These are phyloP conservation scores for Tuber melanosporum DNA, from an alignment of 495 filamentous ascomycete species.

Conservation along the genomic window DNA sequence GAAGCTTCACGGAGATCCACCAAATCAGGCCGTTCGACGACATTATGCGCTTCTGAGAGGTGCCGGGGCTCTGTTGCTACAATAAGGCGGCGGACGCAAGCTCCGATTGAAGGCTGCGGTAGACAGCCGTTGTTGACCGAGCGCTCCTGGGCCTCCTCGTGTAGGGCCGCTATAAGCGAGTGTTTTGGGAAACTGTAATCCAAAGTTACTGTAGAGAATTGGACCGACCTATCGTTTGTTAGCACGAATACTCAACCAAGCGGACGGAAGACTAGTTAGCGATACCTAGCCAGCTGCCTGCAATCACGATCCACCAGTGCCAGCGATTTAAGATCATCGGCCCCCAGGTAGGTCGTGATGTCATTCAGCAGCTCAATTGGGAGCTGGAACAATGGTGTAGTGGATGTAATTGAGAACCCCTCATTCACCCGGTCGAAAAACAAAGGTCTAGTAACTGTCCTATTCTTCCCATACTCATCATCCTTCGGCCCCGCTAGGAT, in stretches of 20 bases:
- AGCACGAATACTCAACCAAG: not conserved
- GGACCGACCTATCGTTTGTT: not conserved
- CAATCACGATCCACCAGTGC: conserved; percentile 11
- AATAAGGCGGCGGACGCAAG: conserved; percentile 6
- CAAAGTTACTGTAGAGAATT: conserved; percentile 8
- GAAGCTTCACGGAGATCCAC: not conserved
- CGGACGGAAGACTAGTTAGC: not conserved
- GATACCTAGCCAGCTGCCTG: conserved; percentile 10
- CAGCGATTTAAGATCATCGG: conserved; percentile 7
- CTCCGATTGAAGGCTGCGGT: conserved; percentile 7
- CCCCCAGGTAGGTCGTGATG: not conserved
- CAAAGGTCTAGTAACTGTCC: not conserved
- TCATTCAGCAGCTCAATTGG: conserved; percentile 12
- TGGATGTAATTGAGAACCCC: not conserved
- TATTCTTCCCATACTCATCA: not conserved
- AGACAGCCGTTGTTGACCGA: not conserved
- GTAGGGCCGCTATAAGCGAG: not conserved
- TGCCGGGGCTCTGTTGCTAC: conserved; percentile 6
- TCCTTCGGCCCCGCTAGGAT: not conserved
- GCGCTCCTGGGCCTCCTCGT: conserved; percentile 1
- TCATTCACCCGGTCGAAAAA: conserved; percentile 13
- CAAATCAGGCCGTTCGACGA: not conserved
- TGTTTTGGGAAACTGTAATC: conserved; percentile 1
- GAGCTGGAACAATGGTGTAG: conserved; percentile 5
- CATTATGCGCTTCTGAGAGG: not conserved